Percentiles rank a stretch among this genome's conserved stretches.
These are phyloP conservation scores for Rubroshorea leprosula DNA, from an alignment of 345 rosid species.

Conservation along the genomic window DNA sequence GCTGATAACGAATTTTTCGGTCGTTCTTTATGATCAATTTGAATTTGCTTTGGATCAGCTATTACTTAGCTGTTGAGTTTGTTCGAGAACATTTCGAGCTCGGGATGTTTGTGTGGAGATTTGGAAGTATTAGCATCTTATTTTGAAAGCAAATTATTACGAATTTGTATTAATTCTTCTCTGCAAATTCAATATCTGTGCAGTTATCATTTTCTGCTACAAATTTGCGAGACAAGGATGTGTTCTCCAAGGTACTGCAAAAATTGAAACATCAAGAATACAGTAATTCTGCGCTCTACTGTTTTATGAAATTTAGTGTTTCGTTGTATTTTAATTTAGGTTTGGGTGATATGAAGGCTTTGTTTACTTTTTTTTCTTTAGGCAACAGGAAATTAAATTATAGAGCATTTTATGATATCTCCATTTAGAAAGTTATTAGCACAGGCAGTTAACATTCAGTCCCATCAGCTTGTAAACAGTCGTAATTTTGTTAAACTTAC, in stretches of 20 bases:
- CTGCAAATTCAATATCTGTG: conserved; percentile 14
- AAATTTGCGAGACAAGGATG: conserved; percentile 62
- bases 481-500: too few species aligned
- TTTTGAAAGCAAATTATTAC: background rate
- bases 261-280: background rate
- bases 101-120: background rate
- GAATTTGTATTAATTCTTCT: conserved; percentile 9
- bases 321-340: background rate
- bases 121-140: too few species aligned
- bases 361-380: background rate
- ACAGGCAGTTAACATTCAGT: too few species aligned
- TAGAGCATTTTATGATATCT: too few species aligned
- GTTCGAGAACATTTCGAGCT: background rate
- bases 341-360: too few species aligned
- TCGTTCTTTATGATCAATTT: too few species aligned
- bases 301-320: background rate
- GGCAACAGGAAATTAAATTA: background rate
- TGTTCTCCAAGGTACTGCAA: conserved; percentile 65
- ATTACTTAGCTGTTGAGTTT: background rate
- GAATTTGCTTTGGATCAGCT: background rate
- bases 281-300: too few species aligned
- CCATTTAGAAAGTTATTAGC: too few species aligned
- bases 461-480: too few species aligned
- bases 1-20: background rate
- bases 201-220: conserved; percentile 87